Evolutionary conservation across 768 basidiomycete species (phyloP).

Genomic region (Hygrophorus russula): DNA sequence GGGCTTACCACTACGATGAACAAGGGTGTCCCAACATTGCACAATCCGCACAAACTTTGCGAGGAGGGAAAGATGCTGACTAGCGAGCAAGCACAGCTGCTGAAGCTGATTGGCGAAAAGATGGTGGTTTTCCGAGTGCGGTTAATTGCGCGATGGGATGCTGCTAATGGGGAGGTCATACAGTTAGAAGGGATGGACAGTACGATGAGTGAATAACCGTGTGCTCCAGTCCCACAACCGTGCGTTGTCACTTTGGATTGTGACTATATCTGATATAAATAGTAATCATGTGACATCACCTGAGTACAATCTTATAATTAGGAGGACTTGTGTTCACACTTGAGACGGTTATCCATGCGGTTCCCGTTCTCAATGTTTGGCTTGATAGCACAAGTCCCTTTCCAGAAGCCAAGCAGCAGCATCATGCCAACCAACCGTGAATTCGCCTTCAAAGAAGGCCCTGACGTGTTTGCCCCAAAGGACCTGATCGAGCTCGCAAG

Average conservation of each 20-base stretch:
- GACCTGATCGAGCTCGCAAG: constrained; percentile 61
- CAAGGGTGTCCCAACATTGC: constrained; percentile 79
- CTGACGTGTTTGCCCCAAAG: constrained; percentile 57
- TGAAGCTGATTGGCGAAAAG: constrained; percentile 84
- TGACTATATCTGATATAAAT: too few species aligned
- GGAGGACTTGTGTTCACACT: too few species aligned
- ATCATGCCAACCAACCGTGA: constrained; percentile 19
- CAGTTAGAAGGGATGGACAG: constrained; percentile 40
- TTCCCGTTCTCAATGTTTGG: constrained; percentile 43
- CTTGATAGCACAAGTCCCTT: constrained; percentile 42
- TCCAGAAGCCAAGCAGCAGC: constrained; percentile 20
- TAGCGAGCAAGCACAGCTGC: constrained; percentile 80
- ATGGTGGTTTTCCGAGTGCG: constrained; percentile 78
- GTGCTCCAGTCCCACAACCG: too few species aligned
- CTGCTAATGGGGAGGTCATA: constrained; percentile 50
- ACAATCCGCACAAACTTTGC: constrained; percentile 74
- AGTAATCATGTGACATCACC: too few species aligned
- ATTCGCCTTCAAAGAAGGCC: constrained; percentile 49
- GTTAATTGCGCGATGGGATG: constrained; percentile 65
- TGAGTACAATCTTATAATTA: too few species aligned
- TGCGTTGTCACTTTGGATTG: too few species aligned
- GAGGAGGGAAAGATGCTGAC: constrained; percentile 71
- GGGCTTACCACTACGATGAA: constrained; percentile 80
- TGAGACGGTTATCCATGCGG: constrained; percentile 29
- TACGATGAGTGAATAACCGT: constrained; percentile 47